phyloP scores from a whole-genome alignment of 2,329 filamentous ascomycete species.

The Biscogniauxia sp. region DNA sequence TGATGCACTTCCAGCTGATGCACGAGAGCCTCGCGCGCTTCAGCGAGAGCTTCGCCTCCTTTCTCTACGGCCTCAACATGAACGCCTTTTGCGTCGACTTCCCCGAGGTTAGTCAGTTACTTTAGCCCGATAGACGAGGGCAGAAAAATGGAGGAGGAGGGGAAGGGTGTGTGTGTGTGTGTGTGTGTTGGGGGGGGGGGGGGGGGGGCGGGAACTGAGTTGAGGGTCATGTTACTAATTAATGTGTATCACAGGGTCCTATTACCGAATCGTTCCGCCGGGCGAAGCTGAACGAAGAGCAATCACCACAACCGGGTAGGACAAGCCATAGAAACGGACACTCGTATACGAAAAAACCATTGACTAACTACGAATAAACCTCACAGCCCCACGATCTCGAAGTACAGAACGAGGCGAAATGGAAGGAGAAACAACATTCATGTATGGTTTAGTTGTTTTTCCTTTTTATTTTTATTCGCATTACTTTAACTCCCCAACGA shows the following conservation, averaged over 20 bases:
- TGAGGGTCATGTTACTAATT: not conserved
- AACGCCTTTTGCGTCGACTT: conserved; percentile 99
- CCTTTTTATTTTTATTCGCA: not conserved
- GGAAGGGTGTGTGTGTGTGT: not conserved
- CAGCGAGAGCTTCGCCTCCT: conserved; percentile 92
- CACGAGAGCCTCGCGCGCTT: conserved; percentile 92
- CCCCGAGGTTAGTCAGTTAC: conserved; percentile 64
- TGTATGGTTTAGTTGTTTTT: conserved; percentile 56
- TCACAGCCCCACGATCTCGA: conserved; percentile 23
- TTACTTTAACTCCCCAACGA: conserved; percentile 14
- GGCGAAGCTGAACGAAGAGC: conserved; percentile 56
- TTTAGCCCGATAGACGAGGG: too few relatives aligned
- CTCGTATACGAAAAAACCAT: conserved; percentile 1
- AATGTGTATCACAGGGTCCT: conserved; percentile 58
- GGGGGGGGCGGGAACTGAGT: too few relatives aligned
- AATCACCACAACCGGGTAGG: conserved; percentile 30
- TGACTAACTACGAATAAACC: not conserved
- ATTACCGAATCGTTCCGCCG: conserved; percentile 78
- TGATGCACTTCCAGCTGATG: conserved; percentile 96
- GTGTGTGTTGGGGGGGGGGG: too few relatives aligned
- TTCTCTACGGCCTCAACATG: conserved; percentile 96
- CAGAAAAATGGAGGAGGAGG: not conserved
- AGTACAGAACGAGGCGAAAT: conserved; percentile 35
- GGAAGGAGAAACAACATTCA: conserved; percentile 77
- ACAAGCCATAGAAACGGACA: not conserved